Conservation (phyloP, 345 rosid species). For the Bretschneidera sinensis region DNA sequence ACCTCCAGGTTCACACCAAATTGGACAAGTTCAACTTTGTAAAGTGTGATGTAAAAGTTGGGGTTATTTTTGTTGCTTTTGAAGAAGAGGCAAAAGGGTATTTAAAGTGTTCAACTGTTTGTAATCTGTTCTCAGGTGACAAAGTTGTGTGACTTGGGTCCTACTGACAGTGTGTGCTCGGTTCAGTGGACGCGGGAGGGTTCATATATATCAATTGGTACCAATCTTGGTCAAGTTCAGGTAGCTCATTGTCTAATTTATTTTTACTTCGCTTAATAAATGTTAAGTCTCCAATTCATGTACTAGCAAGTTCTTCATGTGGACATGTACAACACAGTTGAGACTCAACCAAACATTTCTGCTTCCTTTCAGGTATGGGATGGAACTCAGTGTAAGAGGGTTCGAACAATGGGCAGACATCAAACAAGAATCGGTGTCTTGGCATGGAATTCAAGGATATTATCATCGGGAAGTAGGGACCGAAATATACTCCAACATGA, state of each 20-base stretch:
- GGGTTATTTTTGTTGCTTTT: background rate
- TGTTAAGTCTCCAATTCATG: too few species aligned
- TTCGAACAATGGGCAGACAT: constrained; percentile 87
- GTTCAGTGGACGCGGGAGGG: constrained; percentile 98
- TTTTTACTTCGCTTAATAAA: too few species aligned
- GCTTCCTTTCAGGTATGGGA: constrained; percentile 71
- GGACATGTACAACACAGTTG: background rate
- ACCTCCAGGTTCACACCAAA: background rate
- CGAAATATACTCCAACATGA: constrained; percentile 92
- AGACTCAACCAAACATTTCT: background rate
- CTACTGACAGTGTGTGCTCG: constrained; percentile 73
- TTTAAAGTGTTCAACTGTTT: constrained; percentile 2
- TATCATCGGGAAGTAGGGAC: constrained; percentile 95
- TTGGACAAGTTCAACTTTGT: too few species aligned
- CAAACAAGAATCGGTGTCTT: constrained; percentile 95
- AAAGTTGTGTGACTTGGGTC: constrained; percentile 88
- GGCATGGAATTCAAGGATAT: constrained; percentile 89
- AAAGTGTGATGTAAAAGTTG: too few species aligned
- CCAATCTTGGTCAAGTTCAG: constrained; percentile 88
- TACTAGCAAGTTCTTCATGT: background rate
- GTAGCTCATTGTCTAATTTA: constrained; percentile 30
- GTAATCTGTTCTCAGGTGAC: constrained; percentile 58
- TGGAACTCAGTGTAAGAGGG: constrained; percentile 76
- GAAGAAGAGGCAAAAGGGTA: background rate
- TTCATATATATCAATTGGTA: constrained; percentile 86